Evolutionary conservation across 1,284 basidiomycete species (phyloP), one percentile per base, ranked within the genome.

Genomic region (Irpex sp.): DNA sequence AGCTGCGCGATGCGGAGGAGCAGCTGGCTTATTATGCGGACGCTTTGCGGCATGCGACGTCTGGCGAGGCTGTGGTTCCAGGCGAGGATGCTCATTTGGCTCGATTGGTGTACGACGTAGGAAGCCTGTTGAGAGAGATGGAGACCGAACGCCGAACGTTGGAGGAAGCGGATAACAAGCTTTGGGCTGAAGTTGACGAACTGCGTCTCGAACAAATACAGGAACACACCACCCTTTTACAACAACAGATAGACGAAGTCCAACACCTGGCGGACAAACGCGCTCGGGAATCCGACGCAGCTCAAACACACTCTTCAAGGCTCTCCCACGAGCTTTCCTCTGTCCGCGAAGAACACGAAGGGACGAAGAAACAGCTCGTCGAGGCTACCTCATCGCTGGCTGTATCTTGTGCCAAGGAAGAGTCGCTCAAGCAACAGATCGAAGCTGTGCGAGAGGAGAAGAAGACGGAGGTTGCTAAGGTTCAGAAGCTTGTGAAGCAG

Each of bases 1-100:
- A 77, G 35, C 68, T 89, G 12, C 69, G 65, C 10, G 80, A 83
- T 21, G 72, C 72, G 2, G 72, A 80, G 42, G 68, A 75, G 19
- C 81, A 84, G 64, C 67, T 74, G 9, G 60, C 66, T 4, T 74
- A 74, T 60, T 77, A 79, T 60, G 63, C 66, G 5, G 65, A 33
- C 1, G n/a, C 51, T 14, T 51, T 51, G 35, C n/a, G 28, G 9
- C 16, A 28, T 33, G 21, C 28, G 33, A 18, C 16, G 3, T 6
- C 12, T 14, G 21, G 16, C 1, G 14, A 14, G 16, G 35, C 5
- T 16, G 1, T 28, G 2, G 2, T 10, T 10, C 5, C 53, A 33
- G 14, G 18, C 16, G 35, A 53, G 14, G 35, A 37, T 21, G 1
- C n/a, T n/a, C 33, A 52, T 0, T 5, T 59, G 19, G 48, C 49